Conservation (phyloP, 169 alveolate genomes). For the Blepharisma undulans region DNA sequence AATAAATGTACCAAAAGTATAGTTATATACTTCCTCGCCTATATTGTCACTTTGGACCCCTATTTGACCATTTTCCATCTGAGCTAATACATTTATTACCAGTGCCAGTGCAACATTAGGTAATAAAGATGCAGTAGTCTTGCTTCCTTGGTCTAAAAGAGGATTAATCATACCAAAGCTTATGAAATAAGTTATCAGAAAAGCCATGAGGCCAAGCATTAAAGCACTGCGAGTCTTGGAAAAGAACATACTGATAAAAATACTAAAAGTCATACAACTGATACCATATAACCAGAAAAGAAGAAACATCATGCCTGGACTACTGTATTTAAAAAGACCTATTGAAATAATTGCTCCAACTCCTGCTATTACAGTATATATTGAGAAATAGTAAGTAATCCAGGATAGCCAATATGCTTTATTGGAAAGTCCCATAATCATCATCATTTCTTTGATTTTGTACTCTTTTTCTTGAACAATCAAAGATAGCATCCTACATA, state of each 20-base stretch:
- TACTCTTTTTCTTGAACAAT: not conserved
- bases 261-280: constrained; percentile 46
- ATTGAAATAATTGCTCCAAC: not conserved
- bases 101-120: not conserved
- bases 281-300: constrained; percentile 27
- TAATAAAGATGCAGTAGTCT: not conserved
- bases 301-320: not conserved
- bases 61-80: not conserved
- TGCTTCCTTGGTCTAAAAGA: not conserved
- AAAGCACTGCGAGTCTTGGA: constrained; percentile 62
- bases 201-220: constrained; percentile 61
- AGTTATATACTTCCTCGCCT: constrained; percentile 38
- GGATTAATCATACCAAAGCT: constrained; percentile 37
- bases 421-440: constrained; percentile 7
- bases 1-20: constrained; percentile 37
- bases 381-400: constrained; percentile 11
- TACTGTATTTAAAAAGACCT: not conserved
- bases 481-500: not conserved
- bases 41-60: not conserved
- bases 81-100: not conserved
- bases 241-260: constrained; percentile 57
- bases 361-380: not conserved
- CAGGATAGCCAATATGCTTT: constrained; percentile 27
- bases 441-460: constrained; percentile 11
- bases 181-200: constrained; percentile 50